Percentiles rank a stretch among this genome's conserved stretches.
Conservation (phyloP, 331 rosid genomes). For the Quercus lobata region DNA sequence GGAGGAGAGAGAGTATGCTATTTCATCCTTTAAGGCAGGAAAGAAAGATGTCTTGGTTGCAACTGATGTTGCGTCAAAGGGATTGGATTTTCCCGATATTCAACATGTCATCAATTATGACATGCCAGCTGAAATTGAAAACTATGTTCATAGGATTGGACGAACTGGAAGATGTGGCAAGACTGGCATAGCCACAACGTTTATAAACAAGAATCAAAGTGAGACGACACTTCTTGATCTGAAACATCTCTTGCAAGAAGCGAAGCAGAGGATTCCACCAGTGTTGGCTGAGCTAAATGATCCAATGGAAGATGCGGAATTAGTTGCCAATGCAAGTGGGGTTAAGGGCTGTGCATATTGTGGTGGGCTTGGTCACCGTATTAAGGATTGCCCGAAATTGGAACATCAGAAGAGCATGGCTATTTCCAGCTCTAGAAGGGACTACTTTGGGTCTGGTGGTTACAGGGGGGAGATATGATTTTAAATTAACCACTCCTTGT, state of each 20-base stretch:
- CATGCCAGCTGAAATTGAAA: slow-evolving; percentile 97
- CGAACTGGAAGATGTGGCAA: slow-evolving; percentile 90
- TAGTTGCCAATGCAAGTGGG: slow-evolving; percentile 61
- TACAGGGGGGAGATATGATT: slow-evolving; percentile 75
- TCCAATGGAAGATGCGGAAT: slow-evolving; percentile 85
- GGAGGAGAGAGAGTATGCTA: slow-evolving; percentile 91
- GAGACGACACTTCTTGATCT: slow-evolving; percentile 90
- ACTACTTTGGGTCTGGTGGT: slow-evolving; percentile 88
- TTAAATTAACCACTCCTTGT: neutral
- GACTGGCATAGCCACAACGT: slow-evolving; percentile 90
- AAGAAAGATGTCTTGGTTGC: slow-evolving; percentile 94
- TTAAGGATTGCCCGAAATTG: slow-evolving; percentile 75
- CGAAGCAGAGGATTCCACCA: slow-evolving; percentile 94
- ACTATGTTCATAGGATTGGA: slow-evolving; percentile 95
- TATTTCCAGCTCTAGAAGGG: slow-evolving; percentile 72
- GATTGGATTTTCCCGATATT: slow-evolving; percentile 93
- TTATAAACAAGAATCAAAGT: slow-evolving; percentile 85
- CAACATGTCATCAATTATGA: slow-evolving; percentile 91
- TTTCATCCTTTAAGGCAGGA: slow-evolving; percentile 71
- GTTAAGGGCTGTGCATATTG: slow-evolving; percentile 85
- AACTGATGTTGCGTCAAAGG: slow-evolving; percentile 92
- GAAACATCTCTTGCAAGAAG: slow-evolving; percentile 93
- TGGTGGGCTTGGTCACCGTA: slow-evolving; percentile 95
- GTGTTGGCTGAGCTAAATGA: slow-evolving; percentile 82
- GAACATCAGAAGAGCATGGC: slow-evolving; percentile 80